Percentiles rank a stretch among this genome's conserved stretches.
phyloP scores from a whole-genome alignment of 495 filamentous ascomycete genomes.

The Talaromyces ruber region DNA sequence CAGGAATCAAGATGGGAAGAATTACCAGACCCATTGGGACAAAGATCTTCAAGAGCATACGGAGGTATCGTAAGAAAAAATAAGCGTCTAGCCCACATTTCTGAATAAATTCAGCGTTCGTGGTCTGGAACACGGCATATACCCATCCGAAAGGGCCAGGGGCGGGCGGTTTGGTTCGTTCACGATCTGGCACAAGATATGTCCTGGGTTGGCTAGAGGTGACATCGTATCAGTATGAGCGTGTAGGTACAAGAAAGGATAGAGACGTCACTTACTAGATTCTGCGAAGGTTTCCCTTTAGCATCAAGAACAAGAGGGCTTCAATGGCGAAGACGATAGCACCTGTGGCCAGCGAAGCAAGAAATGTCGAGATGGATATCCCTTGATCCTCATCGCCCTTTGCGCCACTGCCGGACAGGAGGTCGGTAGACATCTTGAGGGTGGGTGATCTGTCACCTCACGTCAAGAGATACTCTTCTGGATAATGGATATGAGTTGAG shows the following conservation, averaged over 20 bases:
- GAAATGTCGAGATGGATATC: conserved; percentile 47
- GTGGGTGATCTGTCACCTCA: background rate
- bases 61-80: conserved; percentile 92
- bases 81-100: conserved; percentile 97
- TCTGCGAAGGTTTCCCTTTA: conserved; percentile 68
- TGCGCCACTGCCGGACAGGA: conserved; percentile 31
- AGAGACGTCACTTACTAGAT: conserved; percentile 62
- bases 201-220: conserved; percentile 67
- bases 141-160: conserved; percentile 63
- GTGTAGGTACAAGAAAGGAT: background rate
- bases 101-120: conserved; percentile 80
- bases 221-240: background rate
- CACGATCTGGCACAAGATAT: conserved; percentile 82
- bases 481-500: conserved; percentile 1
- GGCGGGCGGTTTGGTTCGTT: conserved; percentile 66
- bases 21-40: conserved; percentile 69
- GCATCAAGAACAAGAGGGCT: conserved; percentile 63
- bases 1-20: conserved; percentile 75
- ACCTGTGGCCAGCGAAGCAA: conserved; percentile 67
- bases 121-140: conserved; percentile 62
- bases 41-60: conserved; percentile 90
- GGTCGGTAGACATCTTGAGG: conserved; percentile 16
- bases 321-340: conserved; percentile 71
- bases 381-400: conserved; percentile 38
- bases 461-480: background rate